These are phyloP conservation scores for Fusarium phyllophilum DNA, from an alignment of 2,329 filamentous ascomycete species.

Conservation along the genomic window DNA sequence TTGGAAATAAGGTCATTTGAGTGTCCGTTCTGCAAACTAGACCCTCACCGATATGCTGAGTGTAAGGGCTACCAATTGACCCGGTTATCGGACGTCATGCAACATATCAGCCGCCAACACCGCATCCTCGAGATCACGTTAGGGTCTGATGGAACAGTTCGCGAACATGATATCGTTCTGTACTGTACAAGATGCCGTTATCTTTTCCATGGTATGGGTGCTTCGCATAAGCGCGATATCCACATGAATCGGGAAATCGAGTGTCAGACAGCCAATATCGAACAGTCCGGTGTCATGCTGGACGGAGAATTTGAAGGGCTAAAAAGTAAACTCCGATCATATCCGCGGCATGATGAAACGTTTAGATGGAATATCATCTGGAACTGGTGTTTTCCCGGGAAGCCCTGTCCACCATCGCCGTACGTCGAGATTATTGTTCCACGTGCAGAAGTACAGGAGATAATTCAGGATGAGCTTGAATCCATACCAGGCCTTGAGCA, in stretches of 20 bases:
- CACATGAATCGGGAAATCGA: background rate
- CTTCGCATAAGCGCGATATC: background rate
- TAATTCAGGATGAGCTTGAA: fast-evolving
- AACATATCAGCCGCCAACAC: background rate
- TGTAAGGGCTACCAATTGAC: background rate
- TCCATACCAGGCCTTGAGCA: background rate
- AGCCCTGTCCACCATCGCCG: background rate
- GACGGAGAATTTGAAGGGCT: background rate
- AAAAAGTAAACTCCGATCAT: background rate
- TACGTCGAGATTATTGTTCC: background rate
- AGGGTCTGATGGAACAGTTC: too few relatives aligned
- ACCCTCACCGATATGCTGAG: background rate
- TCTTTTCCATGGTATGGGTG: background rate
- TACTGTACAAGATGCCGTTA: background rate
- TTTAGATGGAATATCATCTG: background rate
- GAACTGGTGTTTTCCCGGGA: background rate
- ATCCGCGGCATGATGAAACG: background rate
- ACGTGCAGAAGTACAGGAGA: background rate
- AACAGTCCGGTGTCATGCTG: background rate
- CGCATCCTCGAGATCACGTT: background rate
- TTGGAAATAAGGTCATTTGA: fast-evolving
- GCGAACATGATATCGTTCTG: background rate
- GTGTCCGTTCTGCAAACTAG: background rate
- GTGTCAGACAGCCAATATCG: background rate
- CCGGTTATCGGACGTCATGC: background rate